A percentile compares a stretch with the other conserved stretches of the same genome.
Conservation (phyloP, 1,284 basidiomycete genomes). For the Porodaedalea pini region DNA sequence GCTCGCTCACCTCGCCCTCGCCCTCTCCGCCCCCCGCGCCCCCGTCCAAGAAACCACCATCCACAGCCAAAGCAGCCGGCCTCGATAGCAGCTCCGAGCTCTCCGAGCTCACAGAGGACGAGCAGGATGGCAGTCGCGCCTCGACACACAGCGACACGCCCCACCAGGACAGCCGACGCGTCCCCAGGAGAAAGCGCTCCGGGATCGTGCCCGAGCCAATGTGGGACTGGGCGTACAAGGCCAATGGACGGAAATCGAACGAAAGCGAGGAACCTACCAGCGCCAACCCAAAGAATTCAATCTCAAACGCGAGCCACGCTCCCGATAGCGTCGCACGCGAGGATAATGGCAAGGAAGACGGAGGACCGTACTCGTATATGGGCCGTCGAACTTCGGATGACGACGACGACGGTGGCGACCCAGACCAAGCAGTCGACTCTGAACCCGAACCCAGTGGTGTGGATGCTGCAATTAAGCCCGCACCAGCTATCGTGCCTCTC, state of each 20-base stretch:
- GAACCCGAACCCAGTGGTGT: constrained; percentile 24
- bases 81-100: constrained; percentile 70
- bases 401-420: constrained; percentile 14
- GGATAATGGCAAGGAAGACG: constrained; percentile 23
- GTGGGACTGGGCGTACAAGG: constrained; percentile 74
- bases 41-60: constrained; percentile 25
- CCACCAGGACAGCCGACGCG: constrained; percentile 26
- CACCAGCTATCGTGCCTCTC: background rate
- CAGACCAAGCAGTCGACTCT: constrained; percentile 3
- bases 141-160: constrained; percentile 13
- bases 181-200: constrained; percentile 53
- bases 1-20: constrained; percentile 60
- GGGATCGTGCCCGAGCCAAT: constrained; percentile 68
- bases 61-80: constrained; percentile 14
- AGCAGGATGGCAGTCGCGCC: constrained; percentile 36
- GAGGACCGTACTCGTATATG: background rate
- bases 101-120: constrained; percentile 77
- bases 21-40: constrained; percentile 38
- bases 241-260: constrained; percentile 15
- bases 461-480: constrained; percentile 17
- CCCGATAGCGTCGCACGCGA: constrained; percentile 30
- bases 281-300: constrained; percentile 47
- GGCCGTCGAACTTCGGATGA: constrained; percentile 1
- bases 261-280: constrained; percentile 28
- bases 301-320: constrained; percentile 48